Conservation (phyloP, 108 stramenopile species). For the Stephanodiscus minutulus region DNA sequence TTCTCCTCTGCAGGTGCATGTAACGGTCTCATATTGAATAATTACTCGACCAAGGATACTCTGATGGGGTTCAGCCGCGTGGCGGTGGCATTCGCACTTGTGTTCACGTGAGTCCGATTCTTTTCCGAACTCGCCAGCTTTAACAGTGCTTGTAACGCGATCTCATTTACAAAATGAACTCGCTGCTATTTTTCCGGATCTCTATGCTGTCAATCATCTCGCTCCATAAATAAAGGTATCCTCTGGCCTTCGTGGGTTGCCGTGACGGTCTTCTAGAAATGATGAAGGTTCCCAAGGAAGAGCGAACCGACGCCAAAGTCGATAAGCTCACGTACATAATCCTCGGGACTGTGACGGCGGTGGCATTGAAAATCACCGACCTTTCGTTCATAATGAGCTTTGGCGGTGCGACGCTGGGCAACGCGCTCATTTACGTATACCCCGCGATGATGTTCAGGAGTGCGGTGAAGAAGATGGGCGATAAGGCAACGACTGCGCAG, state of each 20-base stretch:
- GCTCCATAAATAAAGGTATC: conserved; percentile 66
- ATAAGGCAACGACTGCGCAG: conserved; percentile 56
- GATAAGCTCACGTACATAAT: conserved; percentile 59
- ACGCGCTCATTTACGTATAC: conserved; percentile 81
- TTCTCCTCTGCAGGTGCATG: conserved; percentile 87
- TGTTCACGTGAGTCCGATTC: conserved; percentile 67
- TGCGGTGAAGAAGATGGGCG: conserved; percentile 58
- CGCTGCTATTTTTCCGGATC: background rate
- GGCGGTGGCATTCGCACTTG: conserved; percentile 89
- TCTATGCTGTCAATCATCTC: background rate
- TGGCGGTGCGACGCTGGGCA: conserved; percentile 83
- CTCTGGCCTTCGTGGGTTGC: conserved; percentile 86
- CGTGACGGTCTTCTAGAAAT: conserved; percentile 81
- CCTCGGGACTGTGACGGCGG: conserved; percentile 47
- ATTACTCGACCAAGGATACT: conserved; percentile 87
- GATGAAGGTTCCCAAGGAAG: conserved; percentile 56
- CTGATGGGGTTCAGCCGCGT: conserved; percentile 87
- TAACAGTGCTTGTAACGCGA: conserved; percentile 27
- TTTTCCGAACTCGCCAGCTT: conserved; percentile 26
- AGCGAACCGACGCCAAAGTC: conserved; percentile 59
- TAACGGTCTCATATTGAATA: conserved; percentile 92
- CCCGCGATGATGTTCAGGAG: conserved; percentile 79
- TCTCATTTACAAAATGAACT: conserved; percentile 1
- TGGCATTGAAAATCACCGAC: conserved; percentile 56
- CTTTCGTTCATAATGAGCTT: conserved; percentile 70